Percentiles rank a stretch among this genome's conserved stretches.
phyloP scores from a whole-genome alignment of 352 stramenopile species.

The Globisporangium cystogenes region DNA sequence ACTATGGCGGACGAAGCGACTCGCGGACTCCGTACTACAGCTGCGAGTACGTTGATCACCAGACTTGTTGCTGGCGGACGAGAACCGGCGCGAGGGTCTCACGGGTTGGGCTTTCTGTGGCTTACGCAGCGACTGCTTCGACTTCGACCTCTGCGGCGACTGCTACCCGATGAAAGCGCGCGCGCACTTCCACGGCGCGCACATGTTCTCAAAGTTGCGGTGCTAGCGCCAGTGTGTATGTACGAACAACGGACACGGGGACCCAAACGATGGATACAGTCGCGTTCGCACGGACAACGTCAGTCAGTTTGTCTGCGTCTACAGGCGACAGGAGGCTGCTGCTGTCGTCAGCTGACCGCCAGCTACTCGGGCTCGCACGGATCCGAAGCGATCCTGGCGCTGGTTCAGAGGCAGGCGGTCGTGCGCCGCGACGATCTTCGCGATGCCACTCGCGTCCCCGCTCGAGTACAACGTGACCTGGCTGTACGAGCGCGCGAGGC shows the following conservation, averaged over 20 bases:
- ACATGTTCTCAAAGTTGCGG: conserved; percentile 11
- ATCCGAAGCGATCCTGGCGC: not conserved
- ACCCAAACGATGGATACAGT: not conserved
- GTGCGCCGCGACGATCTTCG: not conserved
- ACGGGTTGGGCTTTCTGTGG: not conserved
- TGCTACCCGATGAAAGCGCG: conserved; percentile 11
- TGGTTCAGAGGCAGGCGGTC: not conserved
- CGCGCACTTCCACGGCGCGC: conserved; percentile 6
- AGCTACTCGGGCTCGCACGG: not conserved
- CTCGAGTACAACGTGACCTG: not conserved
- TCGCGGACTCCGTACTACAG: conserved; percentile 8
- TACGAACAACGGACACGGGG: not conserved
- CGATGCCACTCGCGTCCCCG: not conserved
- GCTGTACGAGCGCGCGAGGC: not conserved
- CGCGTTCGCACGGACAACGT: not conserved
- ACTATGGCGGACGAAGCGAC: not conserved
- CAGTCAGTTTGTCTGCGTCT: too few relatives aligned
- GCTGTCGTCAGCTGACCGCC: conserved; percentile 1
- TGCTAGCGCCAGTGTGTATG: not conserved
- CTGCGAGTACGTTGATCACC: conserved; percentile 12
- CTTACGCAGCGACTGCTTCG: conserved; percentile 26
- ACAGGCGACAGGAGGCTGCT: conserved; percentile 1
- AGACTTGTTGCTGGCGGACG: not conserved
- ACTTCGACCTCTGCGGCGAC: conserved; percentile 23
- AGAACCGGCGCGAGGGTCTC: too few relatives aligned